Evolutionary conservation across 2,329 filamentous ascomycete genomes (phyloP), one percentile per base, ranked within the genome.

Genomic region (Colletotrichum orbiculare): DNA sequence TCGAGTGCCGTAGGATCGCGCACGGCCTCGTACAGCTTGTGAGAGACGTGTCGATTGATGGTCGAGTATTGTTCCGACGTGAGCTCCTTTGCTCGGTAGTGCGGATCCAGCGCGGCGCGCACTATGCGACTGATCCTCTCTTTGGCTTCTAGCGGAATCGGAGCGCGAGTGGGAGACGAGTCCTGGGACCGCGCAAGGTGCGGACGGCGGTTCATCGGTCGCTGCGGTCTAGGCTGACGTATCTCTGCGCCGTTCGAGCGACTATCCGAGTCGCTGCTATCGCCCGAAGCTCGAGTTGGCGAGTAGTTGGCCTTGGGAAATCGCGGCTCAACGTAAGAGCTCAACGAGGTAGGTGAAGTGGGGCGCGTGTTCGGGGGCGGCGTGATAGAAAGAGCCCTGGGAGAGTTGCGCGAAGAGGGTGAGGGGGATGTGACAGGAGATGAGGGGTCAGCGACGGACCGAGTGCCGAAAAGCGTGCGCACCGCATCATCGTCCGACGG

Each of bases 61-160:
- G 89, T 88, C 3, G 93, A 95, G 76, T 97, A 99, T 77, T 97
- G 91, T 65, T 97, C 92, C 70, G 94, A 92, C 15, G 90, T 93
- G 67, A 98, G 85, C 45, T 66, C 67, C 71, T 91, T 90, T 46
- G 90, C 90, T 67, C 89, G 87, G 83, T 95, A 98, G 69, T 93
- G 87, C 38, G 94, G 93, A 70, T 92, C 92, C 47, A 99, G 82
- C 6, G 92, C 93, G 46, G 85, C 83, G 69, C 93, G 92, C 70
- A 98, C 96, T 78, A 98, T 93, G 70, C 89, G 90, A 74, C 94
- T 95, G 69, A 99, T 91, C 73, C 89, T 93, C 70, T 92, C 89
- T 77, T 99, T 99, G 68, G 92, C 91, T 68, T 92, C 90, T 33
- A 93, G 88, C 1, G 94, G 91, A 71, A 97, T 86, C 10, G 76